Base-by-base conservation (phyloP, 2,329 filamentous ascomycete species). In the Dactylella cylindrospora region DNA sequence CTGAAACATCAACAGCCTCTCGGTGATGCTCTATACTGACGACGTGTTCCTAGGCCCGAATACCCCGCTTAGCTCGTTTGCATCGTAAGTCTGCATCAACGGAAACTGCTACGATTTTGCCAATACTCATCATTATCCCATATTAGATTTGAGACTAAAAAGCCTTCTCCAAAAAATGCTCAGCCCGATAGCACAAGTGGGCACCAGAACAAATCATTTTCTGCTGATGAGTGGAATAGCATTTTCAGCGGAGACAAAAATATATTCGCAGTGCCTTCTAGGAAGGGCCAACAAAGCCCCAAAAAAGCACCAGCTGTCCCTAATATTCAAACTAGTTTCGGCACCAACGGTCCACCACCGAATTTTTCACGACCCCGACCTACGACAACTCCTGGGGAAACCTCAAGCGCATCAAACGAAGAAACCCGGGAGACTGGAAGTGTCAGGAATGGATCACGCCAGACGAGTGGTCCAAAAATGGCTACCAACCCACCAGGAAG, bases 321-420 rank as follows among this genome's bases (percentile, higher is more conserved):
- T 13, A 64, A 64, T 15, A 39, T 64, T 7, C 59, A 64, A 28
- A 54, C 59, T 7, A 62, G n/a, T n/a, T 50, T 54, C 7, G 29
- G 23, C n/a, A 15, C 57, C 5, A 33, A 28, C 9, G 39, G 36
- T 10, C 12, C 35, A 8, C 35, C 33, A 31, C 32, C 45, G 8
- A 64, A 64, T 17, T 64, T 55, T 17, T 64, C 59, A 19, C 59
- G 59, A 36, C 59, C 59, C 6, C 50, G 59, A 25, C 59, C 59
- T 12, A 45, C 22, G n/a, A 54, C 59, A 32, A 45, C 39, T 19
- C 35, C 59, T 22, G 44, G 36, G 8, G 50, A 47, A 19, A 25
- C 36, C 6, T 25, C 31, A 4, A 29, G 5, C 17, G 26, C 23
- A 5, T n/a, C 59, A 4, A 49, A 44, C 12, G 38, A 44, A 10